phyloP scores from a whole-genome alignment of 2,329 filamentous ascomycete genomes.

The Trichoderma harzianum region DNA sequence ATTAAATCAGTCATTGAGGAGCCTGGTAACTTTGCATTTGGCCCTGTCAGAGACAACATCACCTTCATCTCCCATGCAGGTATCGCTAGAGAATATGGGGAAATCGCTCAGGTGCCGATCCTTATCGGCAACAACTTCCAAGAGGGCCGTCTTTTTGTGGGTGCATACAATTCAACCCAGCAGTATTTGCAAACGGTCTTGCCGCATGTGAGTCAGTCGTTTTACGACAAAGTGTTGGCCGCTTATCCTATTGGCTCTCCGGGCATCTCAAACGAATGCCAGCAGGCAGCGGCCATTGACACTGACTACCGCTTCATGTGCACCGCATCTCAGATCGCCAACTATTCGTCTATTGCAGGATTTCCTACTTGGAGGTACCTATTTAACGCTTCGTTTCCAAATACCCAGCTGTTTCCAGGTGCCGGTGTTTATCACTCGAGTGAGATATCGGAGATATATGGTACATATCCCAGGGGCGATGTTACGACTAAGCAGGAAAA shows the following conservation, averaged over 20 bases:
- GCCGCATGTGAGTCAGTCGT: background rate
- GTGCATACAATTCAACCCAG: background rate
- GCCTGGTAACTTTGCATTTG: background rate
- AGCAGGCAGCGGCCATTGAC: background rate
- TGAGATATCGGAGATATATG: background rate
- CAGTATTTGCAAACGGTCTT: background rate
- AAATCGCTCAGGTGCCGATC: background rate
- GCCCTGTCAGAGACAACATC: background rate
- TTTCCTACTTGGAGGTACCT: background rate
- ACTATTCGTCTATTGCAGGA: background rate
- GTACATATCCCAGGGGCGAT: background rate
- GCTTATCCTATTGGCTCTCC: background rate
- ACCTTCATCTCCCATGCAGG: background rate
- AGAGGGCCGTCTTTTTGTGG: background rate
- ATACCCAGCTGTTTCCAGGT: background rate
- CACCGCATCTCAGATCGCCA: background rate
- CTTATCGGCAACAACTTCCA: background rate
- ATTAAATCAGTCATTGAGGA: background rate
- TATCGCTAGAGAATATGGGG: background rate
- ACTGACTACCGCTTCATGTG: background rate
- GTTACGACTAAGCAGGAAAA: background rate
- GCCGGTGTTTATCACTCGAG: background rate
- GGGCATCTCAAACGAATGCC: background rate
- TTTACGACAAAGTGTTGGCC: background rate
- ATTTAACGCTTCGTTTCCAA: background rate